Evolutionary conservation across 306 rosid species (phyloP), one percentile per base, ranked within the genome.

Genomic region (Quercus parvula): DNA sequence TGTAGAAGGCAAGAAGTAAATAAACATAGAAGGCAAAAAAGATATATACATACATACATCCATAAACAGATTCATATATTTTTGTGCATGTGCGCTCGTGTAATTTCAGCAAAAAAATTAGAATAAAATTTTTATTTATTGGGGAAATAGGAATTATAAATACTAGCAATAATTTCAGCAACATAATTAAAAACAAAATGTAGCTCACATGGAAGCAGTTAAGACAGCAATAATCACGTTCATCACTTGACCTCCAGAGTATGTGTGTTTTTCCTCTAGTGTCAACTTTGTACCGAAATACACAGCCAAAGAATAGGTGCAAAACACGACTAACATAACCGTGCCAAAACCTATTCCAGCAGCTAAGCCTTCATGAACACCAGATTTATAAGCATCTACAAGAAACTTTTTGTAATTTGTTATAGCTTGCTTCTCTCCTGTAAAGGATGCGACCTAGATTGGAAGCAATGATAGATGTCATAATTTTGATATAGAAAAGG

Each of bases 391-490:
- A 51, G 85, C 85, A 31, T 61, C 0, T 12, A 54, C 73, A 12
- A 81, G 67, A 19, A 62, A 71, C 25, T 51, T 59, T 27, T 54
- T 71, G 68, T 81, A 81, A 24, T 59, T 71, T 0, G 44, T 71
- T 9, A 76, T 73, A 22, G 85, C 85, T 71, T 57, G 77, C 44
- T 76, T 76, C 85, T 81, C 85, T 35, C 85, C 85, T 17, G 81
- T 81, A 54, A 81, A 81, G 33, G 85, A 70, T 76, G 78, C 85
- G 61, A 76, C 81, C 81, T 81, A 59, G 18, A 56, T 22, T 55
- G 49, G 46, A 56, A 69, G 25, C 10, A 20, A 22, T 5, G 13
- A 49, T 19, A 64, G 25, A 68, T 31, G 25, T 24, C 18, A 28
- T 64, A 27, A 2, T 30, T 30, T 30, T 15, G 22, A 12, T 28